phyloP scores from a whole-genome alignment of 176 grass and related monocot species.

The Phyllostachys edulis region DNA sequence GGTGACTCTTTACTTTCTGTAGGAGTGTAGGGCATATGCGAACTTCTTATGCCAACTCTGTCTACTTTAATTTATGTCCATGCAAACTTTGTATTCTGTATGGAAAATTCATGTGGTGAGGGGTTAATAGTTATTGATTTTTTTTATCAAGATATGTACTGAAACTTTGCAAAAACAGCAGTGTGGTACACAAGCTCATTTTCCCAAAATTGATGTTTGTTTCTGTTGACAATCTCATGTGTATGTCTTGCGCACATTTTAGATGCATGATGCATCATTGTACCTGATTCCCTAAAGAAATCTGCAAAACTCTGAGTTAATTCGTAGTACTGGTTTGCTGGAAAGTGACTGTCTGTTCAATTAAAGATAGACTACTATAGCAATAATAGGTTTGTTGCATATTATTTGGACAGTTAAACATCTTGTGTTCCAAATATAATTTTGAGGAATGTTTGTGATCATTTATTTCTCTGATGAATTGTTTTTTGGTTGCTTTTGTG shows the following conservation, averaged over 20 bases:
- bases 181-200: not conserved
- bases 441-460: not conserved
- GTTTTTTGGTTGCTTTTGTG: slow-evolving; percentile 8
- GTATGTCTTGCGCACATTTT: not conserved
- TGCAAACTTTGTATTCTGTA: not conserved
- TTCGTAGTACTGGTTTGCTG: not conserved
- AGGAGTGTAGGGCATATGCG: not conserved
- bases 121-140: not conserved
- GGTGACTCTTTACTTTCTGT: not conserved
- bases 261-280: not conserved
- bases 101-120: not conserved
- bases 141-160: not conserved
- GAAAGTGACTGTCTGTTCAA: not conserved
- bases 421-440: not conserved
- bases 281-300: not conserved
- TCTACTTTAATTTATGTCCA: not conserved
- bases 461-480: slow-evolving; percentile 22
- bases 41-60: not conserved
- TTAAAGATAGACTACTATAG: not conserved
- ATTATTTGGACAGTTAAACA: not conserved
- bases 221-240: not conserved
- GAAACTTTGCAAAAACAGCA: not conserved
- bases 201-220: not conserved
- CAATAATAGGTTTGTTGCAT: not conserved
- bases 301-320: not conserved